Evolutionary conservation across 1,284 basidiomycete species (phyloP).

Genomic region (Dichomitus squalens): DNA sequence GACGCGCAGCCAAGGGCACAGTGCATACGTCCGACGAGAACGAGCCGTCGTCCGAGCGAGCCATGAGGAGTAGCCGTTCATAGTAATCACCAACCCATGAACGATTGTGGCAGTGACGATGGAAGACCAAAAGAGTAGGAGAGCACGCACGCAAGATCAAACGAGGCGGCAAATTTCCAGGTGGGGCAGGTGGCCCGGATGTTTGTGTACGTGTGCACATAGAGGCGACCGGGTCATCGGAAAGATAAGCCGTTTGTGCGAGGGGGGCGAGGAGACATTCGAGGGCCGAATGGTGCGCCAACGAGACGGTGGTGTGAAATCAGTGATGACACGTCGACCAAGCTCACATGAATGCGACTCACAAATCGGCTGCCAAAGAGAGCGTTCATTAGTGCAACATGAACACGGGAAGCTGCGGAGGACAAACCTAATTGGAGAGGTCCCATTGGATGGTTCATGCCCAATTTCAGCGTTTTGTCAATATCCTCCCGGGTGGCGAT

Average conservation of each 20-base stretch:
- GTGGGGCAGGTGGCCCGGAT: not conserved
- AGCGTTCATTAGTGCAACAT: not conserved
- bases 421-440: constrained; percentile 76
- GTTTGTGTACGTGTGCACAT: constrained; percentile 9
- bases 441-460: constrained; percentile 98
- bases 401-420: not conserved
- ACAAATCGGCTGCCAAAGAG: constrained; percentile 73
- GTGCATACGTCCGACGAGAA: constrained; percentile 4
- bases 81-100: not conserved
- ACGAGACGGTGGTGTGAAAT: constrained; percentile 7
- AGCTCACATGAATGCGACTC: constrained; percentile 33
- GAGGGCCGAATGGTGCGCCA: not conserved
- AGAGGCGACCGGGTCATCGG: not conserved
- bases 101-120: not conserved
- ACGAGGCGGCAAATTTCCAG: constrained; percentile 1
- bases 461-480: constrained; percentile 90
- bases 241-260: constrained; percentile 1
- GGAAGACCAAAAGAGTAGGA: constrained; percentile 4
- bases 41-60: not conserved
- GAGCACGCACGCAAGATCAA: constrained; percentile 13
- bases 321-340: constrained; percentile 9
- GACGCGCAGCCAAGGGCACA: not conserved
- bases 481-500: constrained; percentile 93
- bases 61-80: not conserved
- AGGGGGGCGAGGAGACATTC: not conserved